phyloP scores from a whole-genome alignment of 495 filamentous ascomycete species.

The Xylaria acuta region DNA sequence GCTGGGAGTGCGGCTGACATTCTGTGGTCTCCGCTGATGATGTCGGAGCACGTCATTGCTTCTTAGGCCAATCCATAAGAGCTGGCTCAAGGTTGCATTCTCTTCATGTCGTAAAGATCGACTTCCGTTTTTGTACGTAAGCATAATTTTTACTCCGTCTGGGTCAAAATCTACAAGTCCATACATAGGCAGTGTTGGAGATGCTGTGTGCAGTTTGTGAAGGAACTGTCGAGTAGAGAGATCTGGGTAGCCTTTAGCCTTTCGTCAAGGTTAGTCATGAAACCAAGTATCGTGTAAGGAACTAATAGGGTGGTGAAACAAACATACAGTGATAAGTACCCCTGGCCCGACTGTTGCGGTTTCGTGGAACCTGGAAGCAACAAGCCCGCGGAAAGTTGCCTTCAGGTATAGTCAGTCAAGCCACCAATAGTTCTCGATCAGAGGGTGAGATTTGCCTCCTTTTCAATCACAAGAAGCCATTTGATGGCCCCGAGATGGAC shows the following conservation, averaged over 20 bases:
- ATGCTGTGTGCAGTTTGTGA: conserved; percentile 45
- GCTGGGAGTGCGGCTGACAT: not conserved
- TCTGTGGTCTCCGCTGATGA: not conserved
- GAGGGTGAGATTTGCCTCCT: conserved; percentile 69
- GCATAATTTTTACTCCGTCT: conserved; percentile 83
- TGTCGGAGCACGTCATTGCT: conserved; percentile 60
- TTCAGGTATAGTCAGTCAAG: conserved; percentile 42
- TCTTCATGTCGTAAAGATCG: conserved; percentile 71
- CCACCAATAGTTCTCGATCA: not conserved
- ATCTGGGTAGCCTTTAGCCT: conserved; percentile 95
- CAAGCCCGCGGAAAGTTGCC: conserved; percentile 82
- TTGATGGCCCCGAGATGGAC: conserved; percentile 60
- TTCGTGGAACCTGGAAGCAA: conserved; percentile 59
- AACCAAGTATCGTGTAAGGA: conserved; percentile 35
- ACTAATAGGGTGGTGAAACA: conserved; percentile 22
- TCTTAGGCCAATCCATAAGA: conserved; percentile 79
- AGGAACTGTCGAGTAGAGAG: conserved; percentile 78
- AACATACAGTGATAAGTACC: conserved; percentile 70
- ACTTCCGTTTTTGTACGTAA: conserved; percentile 88
- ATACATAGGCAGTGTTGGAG: conserved; percentile 59
- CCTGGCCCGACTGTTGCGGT: conserved; percentile 60
- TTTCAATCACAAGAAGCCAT: conserved; percentile 90
- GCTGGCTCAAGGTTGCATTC: conserved; percentile 58
- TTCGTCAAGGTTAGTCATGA: conserved; percentile 40
- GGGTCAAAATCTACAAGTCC: conserved; percentile 86